Base-by-base conservation (phyloP, 768 basidiomycete genomes). In the Harrya chromipes region DNA sequence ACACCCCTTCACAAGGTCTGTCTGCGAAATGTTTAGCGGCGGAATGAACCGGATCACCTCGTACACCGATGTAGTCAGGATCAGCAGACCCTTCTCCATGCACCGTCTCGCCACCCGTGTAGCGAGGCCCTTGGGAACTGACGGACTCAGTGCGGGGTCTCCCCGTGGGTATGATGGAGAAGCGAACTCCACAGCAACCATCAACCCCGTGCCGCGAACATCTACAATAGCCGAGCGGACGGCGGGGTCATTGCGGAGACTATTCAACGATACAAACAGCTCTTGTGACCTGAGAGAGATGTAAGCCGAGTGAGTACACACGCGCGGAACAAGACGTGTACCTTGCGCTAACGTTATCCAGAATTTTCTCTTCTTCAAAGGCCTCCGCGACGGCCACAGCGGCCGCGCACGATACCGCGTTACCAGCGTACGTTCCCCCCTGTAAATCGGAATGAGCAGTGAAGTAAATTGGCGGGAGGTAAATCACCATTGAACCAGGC, bases 41-140 rank as follows among this genome's bases (percentile, higher is more conserved):
- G 95, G 95, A 60, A 98, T 97, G 75, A 98, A 97, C 62, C 94
- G 76, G 50, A 97, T 73, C 13, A 87, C 86, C 66, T 94, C 87
- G 66, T 88, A 94, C 21, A 90, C 77, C 43, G 87, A 90, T 21
- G 94, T 97, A 12, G 94, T 95, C 50, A 97, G 74, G 35, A 95
- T 80, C 42, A 97, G 66, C 74, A 97, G 70, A 19, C 90, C 92
- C 64, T 89, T 85, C 64, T 93, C 88, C 53, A 91, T 74, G 67
- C 94, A 97, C 60, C 79, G 82, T 63, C 82, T 81, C 52, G 87
- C 78, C 9, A 97, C 80, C 24, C 85, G 77, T 43, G 74, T 73
- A 4, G 92, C 85, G 50, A 94, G 72, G 63, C 74, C 79, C 60
- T 70, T 69, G 37, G 79, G 76, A 3, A 72, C 73, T 13, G 61